Conservation (phyloP, 805 yeast species). For the Candida parachauliodes region DNA sequence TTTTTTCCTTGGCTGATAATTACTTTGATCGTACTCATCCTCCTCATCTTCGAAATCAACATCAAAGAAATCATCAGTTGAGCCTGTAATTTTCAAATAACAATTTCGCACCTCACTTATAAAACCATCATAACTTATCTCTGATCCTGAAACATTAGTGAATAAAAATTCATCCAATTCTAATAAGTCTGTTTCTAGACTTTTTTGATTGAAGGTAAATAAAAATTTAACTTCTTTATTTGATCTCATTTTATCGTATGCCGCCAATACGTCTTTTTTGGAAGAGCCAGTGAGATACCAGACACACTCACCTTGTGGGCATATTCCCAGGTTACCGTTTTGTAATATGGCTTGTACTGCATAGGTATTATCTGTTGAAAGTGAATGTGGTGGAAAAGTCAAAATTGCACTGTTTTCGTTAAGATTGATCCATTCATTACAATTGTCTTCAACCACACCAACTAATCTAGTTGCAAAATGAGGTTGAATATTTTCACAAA, state of each 20-base stretch:
- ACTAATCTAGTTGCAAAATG: constrained; percentile 70
- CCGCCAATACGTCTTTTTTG: constrained; percentile 71
- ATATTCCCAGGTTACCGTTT: constrained; percentile 84
- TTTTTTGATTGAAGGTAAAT: constrained; percentile 36
- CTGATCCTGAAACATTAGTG: constrained; percentile 71
- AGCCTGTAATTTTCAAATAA: constrained; percentile 79
- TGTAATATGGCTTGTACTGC: constrained; percentile 86
- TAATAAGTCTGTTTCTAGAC: constrained; percentile 26
- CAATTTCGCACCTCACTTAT: constrained; percentile 75
- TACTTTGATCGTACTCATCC: constrained; percentile 35
- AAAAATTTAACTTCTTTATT: constrained; percentile 52
- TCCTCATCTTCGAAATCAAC: constrained; percentile 96
- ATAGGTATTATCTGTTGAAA: constrained; percentile 58
- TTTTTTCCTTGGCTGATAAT: constrained; percentile 7
- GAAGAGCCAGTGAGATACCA: constrained; percentile 88
- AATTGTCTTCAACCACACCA: constrained; percentile 79
- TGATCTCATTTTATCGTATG: constrained; percentile 74
- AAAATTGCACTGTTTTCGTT: constrained; percentile 83
- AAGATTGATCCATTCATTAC: constrained; percentile 77
- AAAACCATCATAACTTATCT: constrained; percentile 87
- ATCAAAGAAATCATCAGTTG: constrained; percentile 94
- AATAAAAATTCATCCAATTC: constrained; percentile 35
- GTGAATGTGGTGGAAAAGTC: constrained; percentile 85
- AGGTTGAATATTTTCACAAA: constrained; percentile 38
- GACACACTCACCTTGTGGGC: constrained; percentile 80